phyloP scores from a whole-genome alignment of 768 basidiomycete species.

The Melanogaster broomeanus region DNA sequence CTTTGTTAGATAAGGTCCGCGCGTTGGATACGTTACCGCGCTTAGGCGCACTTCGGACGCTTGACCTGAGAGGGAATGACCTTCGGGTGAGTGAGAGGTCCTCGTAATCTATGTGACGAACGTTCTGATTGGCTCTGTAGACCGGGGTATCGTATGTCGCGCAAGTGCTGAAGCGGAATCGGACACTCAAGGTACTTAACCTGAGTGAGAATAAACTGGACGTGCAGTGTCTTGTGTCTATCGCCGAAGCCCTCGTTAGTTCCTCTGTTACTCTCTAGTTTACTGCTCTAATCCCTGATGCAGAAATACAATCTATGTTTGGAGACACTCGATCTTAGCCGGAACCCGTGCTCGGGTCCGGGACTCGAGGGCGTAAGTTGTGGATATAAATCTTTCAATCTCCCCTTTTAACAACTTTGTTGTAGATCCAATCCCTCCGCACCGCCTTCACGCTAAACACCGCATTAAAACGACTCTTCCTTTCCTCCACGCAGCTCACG shows the following conservation, averaged over 20 bases:
- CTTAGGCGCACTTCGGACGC: constrained; percentile 80
- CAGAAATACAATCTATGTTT: constrained; percentile 94
- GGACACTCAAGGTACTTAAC: constrained; percentile 92
- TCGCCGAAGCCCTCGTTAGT: constrained; percentile 89
- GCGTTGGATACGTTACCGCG: constrained; percentile 87
- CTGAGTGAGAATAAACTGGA: constrained; percentile 95
- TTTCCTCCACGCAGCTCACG: constrained; percentile 78
- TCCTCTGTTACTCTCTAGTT: background rate
- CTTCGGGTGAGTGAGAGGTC: constrained; percentile 62
- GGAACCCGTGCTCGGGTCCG: constrained; percentile 93
- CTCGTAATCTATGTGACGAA: background rate
- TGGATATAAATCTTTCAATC: background rate
- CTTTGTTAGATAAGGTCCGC: constrained; percentile 83
- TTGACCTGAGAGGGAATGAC: constrained; percentile 94
- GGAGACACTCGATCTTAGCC: constrained; percentile 91
- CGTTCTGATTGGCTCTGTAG: constrained; percentile 27
- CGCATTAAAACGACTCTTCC: constrained; percentile 88
- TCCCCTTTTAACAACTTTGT: background rate
- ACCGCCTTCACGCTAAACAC: constrained; percentile 93
- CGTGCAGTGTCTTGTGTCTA: constrained; percentile 67
- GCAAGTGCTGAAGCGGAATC: constrained; percentile 94
- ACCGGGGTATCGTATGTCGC: constrained; percentile 87
- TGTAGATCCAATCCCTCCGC: constrained; percentile 80
- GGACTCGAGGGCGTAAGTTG: constrained; percentile 82
- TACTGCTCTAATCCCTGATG: background rate